Evolutionary conservation across 495 filamentous ascomycete genomes (phyloP), one percentile per base, ranked within the genome.

Genomic region (Astrothelium macrocarpum): DNA sequence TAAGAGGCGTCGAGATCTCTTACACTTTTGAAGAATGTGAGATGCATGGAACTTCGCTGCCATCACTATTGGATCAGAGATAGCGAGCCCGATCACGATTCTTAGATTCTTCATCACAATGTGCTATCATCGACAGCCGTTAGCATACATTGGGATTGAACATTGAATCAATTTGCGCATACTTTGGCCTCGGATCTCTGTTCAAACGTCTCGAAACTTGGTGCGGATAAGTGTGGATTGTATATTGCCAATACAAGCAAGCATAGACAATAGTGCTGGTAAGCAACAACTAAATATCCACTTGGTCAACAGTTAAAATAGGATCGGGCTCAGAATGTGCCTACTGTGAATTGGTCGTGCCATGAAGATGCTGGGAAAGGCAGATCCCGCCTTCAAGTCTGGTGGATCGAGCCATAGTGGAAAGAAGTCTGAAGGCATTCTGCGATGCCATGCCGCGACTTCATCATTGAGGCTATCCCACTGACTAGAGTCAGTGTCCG

Each of bases 201-300:
- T 12, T 20, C 5, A 20, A 49, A 49, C 18, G 45, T 16, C n/a
- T 61, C 59, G 20, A 43, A 61, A 14, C 59, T 25, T 14, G 36
- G 59, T 49, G 9, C 18, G 10, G 59, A 61, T 45, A 61, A n/a
- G 29, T 39, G 29, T 4, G 59, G 59, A 25, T 61, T 32, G 25
- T 65, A 68, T 29, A 66, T 63, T 23, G 49, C 42, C 1, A 68
- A 58, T 1, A 68, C 46, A 9, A 68, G 65, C 23, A 58, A 63
- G 39, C 56, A 64, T 5, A 68, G 60, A 32, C 62, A 61, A 46
- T 65, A 68, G 34, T 68, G 65, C 58, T 68, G 66, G 25, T 60
- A 23, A 45, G 60, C 63, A 2, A 68, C 64, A 32, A 64, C 66
- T 58, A 34, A 18, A n/a, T 5, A 5, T 49, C 45, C 45, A 34